Conservation (phyloP, 1,139 yeast species). For the Blastobotrys ciferrii region DNA sequence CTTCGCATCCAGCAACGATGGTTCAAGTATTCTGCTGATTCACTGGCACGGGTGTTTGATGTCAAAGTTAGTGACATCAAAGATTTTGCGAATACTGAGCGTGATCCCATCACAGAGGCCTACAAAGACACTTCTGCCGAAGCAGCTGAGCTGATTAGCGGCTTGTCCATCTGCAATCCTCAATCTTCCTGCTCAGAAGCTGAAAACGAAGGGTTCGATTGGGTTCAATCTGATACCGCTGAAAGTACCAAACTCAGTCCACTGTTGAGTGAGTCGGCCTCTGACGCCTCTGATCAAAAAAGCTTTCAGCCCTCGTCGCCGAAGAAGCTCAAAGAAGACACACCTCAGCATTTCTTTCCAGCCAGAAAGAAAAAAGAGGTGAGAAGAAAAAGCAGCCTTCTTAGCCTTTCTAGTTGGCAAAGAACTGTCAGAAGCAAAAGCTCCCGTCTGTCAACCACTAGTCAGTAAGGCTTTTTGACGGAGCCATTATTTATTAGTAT, state of each 20-base stretch:
- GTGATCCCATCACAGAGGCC: slow-evolving; percentile 27
- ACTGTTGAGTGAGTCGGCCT: neutral
- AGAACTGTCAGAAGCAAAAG: neutral
- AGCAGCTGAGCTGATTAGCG: neutral
- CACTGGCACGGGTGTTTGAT: slow-evolving; percentile 28
- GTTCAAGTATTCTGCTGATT: slow-evolving; percentile 30
- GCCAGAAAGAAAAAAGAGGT: slow-evolving; percentile 13
- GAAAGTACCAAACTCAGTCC: neutral
- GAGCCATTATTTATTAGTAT: neutral
- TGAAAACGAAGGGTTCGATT: neutral
- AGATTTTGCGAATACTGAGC: slow-evolving; percentile 23
- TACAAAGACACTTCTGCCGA: slow-evolving; percentile 10
- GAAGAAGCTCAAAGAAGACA: neutral
- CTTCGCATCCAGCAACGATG: slow-evolving; percentile 31
- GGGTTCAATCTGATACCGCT: neutral
- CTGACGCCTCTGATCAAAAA: neutral
- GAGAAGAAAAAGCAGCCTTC: slow-evolving; percentile 7
- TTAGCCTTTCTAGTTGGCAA: slow-evolving; percentile 13
- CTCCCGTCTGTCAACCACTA: neutral
- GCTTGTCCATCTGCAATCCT: neutral
- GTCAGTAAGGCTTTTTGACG: slow-evolving; percentile 14
- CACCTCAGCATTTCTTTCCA: neutral
- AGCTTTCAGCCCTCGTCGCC: neutral
- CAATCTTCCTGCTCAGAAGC: neutral
- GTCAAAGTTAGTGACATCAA: slow-evolving; percentile 23